Conservation (phyloP, 208 protist species). For the Vickermania ingenoplastis region DNA sequence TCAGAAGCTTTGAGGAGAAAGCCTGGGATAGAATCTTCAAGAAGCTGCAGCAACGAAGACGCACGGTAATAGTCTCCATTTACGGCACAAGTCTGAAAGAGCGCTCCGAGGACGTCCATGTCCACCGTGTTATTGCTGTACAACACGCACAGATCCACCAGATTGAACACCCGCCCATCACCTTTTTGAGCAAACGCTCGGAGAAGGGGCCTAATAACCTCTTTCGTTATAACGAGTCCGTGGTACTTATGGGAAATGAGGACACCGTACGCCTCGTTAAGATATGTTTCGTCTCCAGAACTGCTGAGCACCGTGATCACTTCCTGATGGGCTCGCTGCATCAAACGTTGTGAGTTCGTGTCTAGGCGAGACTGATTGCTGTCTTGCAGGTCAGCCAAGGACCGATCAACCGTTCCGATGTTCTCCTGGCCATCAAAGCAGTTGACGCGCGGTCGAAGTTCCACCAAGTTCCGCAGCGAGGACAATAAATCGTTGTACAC, state of each 20-base stretch:
- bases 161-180: constrained; percentile 79
- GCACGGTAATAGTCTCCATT: constrained; percentile 76
- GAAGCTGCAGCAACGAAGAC: constrained; percentile 52
- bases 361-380: constrained; percentile 10
- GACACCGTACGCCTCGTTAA: constrained; percentile 75
- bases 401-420: not conserved
- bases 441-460: constrained; percentile 40
- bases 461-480: constrained; percentile 68
- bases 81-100: constrained; percentile 67
- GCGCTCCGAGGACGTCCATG: constrained; percentile 52
- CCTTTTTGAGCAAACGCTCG: constrained; percentile 51
- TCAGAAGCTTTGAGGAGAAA: constrained; percentile 61
- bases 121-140: constrained; percentile 71
- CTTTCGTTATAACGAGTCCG: constrained; percentile 56
- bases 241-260: constrained; percentile 85
- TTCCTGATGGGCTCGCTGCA: constrained; percentile 37
- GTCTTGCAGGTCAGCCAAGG: constrained; percentile 1
- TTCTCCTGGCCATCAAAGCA: constrained; percentile 1
- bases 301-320: constrained; percentile 45
- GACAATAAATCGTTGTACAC: constrained; percentile 69
- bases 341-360: constrained; percentile 16
- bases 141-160: constrained; percentile 77
- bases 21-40: constrained; percentile 68
- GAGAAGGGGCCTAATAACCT: constrained; percentile 48
- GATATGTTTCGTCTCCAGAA: constrained; percentile 42